phyloP scores from a whole-genome alignment of 768 basidiomycete species.

The Gloeopeniophorella convolvens region DNA sequence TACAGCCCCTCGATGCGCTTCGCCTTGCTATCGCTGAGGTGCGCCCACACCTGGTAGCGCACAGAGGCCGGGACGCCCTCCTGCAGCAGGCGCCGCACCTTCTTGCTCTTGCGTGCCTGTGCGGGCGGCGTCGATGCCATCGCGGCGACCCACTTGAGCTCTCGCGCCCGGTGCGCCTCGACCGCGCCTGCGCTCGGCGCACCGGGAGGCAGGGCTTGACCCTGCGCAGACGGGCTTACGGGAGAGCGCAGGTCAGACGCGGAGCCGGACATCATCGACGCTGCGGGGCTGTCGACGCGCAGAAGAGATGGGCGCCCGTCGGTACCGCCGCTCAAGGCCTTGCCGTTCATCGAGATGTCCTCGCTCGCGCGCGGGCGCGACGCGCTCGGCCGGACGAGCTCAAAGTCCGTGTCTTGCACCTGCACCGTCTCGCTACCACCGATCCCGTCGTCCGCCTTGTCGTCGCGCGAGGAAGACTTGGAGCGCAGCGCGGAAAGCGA shows the following conservation, averaged over 20 bases:
- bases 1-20: constrained; percentile 66
- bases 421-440: constrained; percentile 48
- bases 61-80: constrained; percentile 81
- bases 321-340: constrained; percentile 3
- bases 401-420: constrained; percentile 77
- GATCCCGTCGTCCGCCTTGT: constrained; percentile 29
- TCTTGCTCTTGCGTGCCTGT: constrained; percentile 72
- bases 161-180: constrained; percentile 67
- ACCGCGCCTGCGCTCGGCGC: constrained; percentile 9
- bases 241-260: constrained; percentile 20
- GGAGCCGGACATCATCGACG: constrained; percentile 24
- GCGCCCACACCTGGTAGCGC: constrained; percentile 78
- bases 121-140: constrained; percentile 51
- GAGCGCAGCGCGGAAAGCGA: constrained; percentile 61
- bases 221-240: constrained; percentile 11
- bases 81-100: constrained; percentile 62
- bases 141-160: constrained; percentile 67
- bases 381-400: constrained; percentile 61
- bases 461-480: constrained; percentile 28
- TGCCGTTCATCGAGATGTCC: constrained; percentile 36
- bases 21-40: constrained; percentile 70
- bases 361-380: constrained; percentile 43
- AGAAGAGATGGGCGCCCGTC: constrained; percentile 19
- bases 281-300: constrained; percentile 28
- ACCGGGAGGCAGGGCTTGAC: background rate